These are phyloP conservation scores for Dicorynia guianensis DNA, from an alignment of 306 rosid genomes.

Conservation along the genomic window DNA sequence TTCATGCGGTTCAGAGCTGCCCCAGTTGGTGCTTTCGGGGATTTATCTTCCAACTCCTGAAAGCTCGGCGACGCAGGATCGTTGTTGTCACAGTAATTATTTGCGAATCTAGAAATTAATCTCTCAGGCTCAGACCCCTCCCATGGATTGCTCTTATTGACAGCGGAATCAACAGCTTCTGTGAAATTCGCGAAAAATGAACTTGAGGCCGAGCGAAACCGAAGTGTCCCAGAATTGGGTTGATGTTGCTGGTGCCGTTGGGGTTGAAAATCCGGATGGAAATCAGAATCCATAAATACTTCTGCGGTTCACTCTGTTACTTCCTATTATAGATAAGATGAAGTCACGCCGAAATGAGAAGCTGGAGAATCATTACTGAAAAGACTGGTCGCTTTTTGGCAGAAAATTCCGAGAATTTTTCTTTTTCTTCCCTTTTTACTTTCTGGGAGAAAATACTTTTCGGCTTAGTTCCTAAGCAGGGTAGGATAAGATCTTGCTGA, in stretches of 20 bases:
- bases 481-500: conserved; percentile 65
- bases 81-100: conserved; percentile 23
- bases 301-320: background rate
- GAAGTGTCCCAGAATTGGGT: conserved; percentile 71
- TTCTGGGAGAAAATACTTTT: conserved; percentile 28
- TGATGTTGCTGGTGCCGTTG: conserved; percentile 50
- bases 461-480: conserved; percentile 67
- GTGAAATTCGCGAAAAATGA: conserved; percentile 50
- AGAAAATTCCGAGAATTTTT: conserved; percentile 51
- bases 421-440: conserved; percentile 21
- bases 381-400: conserved; percentile 26
- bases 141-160: conserved; percentile 24
- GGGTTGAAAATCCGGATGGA: conserved; percentile 45
- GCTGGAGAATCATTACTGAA: conserved; percentile 41
- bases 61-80: conserved; percentile 46
- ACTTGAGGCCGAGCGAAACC: conserved; percentile 77
- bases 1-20: conserved; percentile 41
- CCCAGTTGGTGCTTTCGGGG: conserved; percentile 19
- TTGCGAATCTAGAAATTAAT: conserved; percentile 52
- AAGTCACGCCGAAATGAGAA: conserved; percentile 41
- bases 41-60: conserved; percentile 49
- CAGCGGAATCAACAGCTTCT: conserved; percentile 32
- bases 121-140: conserved; percentile 57
- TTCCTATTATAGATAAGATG: background rate
- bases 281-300: conserved; percentile 68